Percentiles rank a stretch among this genome's conserved stretches.
Conservation (phyloP, 1,284 basidiomycete species). For the Prillingera fragicola region DNA sequence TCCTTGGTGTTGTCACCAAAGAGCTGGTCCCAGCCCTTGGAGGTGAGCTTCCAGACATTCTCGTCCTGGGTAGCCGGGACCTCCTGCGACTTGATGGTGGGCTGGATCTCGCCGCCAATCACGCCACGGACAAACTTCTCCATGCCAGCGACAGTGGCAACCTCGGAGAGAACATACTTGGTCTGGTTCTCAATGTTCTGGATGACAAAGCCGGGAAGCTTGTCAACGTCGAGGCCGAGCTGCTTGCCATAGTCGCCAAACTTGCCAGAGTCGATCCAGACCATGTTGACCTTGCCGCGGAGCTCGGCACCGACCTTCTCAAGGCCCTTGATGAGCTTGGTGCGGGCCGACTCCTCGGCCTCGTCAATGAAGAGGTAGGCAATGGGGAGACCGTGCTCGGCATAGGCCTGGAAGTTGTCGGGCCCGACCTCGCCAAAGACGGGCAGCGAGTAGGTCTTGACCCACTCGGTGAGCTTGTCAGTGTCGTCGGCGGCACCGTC, state of each 20-base stretch:
- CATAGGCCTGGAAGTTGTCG: conserved; percentile 89
- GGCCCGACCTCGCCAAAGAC: conserved; percentile 87
- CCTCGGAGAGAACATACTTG: conserved; percentile 76
- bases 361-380: conserved; percentile 94
- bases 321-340: conserved; percentile 63
- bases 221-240: conserved; percentile 70
- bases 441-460: conserved; percentile 79
- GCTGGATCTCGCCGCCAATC: conserved; percentile 66
- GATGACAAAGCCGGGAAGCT: conserved; percentile 91
- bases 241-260: conserved; percentile 94
- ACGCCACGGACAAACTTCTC: conserved; percentile 65
- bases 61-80: conserved; percentile 79
- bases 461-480: conserved; percentile 67
- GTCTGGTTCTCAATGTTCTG: conserved; percentile 78
- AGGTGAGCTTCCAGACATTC: conserved; percentile 76
- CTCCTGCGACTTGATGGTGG: conserved; percentile 85
- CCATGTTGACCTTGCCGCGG: conserved; percentile 91
- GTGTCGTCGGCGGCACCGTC: conserved; percentile 57
- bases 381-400: conserved; percentile 73
- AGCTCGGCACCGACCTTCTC: conserved; percentile 70
- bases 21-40: conserved; percentile 82
- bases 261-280: conserved; percentile 94
- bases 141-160: conserved; percentile 49
- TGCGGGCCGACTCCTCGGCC: conserved; percentile 54
- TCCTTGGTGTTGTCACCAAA: conserved; percentile 85